Conservation (phyloP, 2,329 filamentous ascomycete species). For the Paecilomyces fulvus region DNA sequence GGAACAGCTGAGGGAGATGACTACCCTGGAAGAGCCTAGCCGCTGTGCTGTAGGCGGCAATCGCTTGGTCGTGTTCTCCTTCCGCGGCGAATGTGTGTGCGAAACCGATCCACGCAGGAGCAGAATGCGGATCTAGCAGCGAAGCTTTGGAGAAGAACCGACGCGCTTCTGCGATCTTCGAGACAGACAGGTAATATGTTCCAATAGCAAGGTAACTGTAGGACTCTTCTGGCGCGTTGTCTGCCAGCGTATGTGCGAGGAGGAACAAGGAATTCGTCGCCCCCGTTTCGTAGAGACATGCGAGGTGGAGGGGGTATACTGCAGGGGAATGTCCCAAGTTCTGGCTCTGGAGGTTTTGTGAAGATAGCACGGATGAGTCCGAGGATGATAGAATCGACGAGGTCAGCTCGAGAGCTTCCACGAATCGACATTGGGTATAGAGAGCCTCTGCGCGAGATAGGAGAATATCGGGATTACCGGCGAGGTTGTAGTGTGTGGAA, state of each 20-base stretch:
- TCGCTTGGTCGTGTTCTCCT: constrained; percentile 95
- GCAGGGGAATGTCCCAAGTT: constrained; percentile 38
- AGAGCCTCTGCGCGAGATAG: constrained; percentile 83
- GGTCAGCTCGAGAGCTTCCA: constrained; percentile 76
- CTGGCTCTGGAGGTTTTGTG: constrained; percentile 20
- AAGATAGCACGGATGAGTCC: constrained; percentile 57
- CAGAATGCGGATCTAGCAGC: constrained; percentile 95
- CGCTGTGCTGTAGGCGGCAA: constrained; percentile 93
- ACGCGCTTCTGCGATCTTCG: constrained; percentile 83
- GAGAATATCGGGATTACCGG: constrained; percentile 78
- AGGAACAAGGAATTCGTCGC: constrained; percentile 85
- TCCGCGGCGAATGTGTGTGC: constrained; percentile 97
- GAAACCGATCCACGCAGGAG: constrained; percentile 96
- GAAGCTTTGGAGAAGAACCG: constrained; percentile 96
- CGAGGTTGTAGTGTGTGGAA: constrained; percentile 85
- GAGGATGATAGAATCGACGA: constrained; percentile 73
- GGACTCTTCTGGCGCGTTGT: constrained; percentile 82
- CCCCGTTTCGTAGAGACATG: constrained; percentile 78
- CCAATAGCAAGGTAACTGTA: constrained; percentile 92
- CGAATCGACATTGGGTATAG: constrained; percentile 91
- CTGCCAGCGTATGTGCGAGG: constrained; percentile 83
- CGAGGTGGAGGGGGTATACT: constrained; percentile 83
- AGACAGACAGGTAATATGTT: constrained; percentile 84
- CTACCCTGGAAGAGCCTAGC: constrained; percentile 93
- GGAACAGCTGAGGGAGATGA: constrained; percentile 86